Conservation (phyloP, 164 flowering plant species). For the Stephania japonica region DNA sequence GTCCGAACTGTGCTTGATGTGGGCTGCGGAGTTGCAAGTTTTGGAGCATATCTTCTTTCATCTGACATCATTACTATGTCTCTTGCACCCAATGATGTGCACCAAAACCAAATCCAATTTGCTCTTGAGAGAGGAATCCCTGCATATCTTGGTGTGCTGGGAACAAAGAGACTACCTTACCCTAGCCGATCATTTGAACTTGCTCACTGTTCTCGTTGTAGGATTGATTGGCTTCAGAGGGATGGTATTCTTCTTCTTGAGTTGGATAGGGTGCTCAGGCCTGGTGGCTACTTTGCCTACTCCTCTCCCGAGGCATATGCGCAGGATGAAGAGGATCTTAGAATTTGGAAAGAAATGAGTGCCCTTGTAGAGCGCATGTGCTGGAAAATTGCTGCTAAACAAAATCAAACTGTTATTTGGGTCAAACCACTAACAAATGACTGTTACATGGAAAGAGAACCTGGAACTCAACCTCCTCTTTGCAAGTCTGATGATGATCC, state of each 20-base stretch:
- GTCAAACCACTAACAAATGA: slow-evolving; percentile 78
- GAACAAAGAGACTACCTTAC: slow-evolving; percentile 85
- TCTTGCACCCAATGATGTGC: slow-evolving; percentile 91
- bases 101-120: slow-evolving; percentile 91
- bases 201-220: slow-evolving; percentile 92
- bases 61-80: slow-evolving; percentile 76
- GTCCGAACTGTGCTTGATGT: slow-evolving; percentile 82
- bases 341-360: slow-evolving; percentile 87
- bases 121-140: slow-evolving; percentile 96
- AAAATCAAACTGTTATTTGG: slow-evolving; percentile 90
- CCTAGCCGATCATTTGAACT: slow-evolving; percentile 95
- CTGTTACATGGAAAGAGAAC: slow-evolving; percentile 67
- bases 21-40: slow-evolving; percentile 96
- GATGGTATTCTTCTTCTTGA: slow-evolving; percentile 89
- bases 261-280: slow-evolving; percentile 81
- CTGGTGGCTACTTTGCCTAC: slow-evolving; percentile 94
- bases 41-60: slow-evolving; percentile 81
- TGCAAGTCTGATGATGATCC: slow-evolving; percentile 82
- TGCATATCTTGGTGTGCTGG: slow-evolving; percentile 85
- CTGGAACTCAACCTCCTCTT: slow-evolving; percentile 78
- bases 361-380: slow-evolving; percentile 88
- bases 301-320: slow-evolving; percentile 98
- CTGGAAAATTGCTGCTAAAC: slow-evolving; percentile 75
- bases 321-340: slow-evolving; percentile 81
- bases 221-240: slow-evolving; percentile 96